Evolutionary conservation across 495 filamentous ascomycete species (phyloP).

Genomic region (Trichocladium uniseriatum): DNA sequence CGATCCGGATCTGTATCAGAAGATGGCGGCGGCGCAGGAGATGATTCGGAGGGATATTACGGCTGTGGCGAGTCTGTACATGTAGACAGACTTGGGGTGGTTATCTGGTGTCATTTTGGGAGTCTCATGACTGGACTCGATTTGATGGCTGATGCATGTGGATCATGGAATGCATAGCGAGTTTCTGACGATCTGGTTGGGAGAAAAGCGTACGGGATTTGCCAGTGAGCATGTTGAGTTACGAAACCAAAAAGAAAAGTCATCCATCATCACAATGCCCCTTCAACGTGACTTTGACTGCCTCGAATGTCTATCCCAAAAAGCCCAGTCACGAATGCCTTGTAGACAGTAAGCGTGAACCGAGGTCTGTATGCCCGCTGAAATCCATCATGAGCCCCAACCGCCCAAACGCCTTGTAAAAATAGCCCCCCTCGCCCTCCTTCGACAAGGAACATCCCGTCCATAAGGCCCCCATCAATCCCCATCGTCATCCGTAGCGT

Average conservation of each 20-base stretch:
- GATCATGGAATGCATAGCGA: neutral
- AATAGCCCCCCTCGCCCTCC: too few species aligned
- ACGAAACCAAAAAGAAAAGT: too few species aligned
- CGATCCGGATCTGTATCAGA: conserved; percentile 84
- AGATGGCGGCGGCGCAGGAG: conserved; percentile 96
- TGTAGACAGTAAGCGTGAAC: neutral
- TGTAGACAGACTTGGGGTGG: conserved; percentile 33
- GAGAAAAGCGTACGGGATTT: too few species aligned
- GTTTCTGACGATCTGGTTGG: neutral
- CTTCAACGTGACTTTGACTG: neutral
- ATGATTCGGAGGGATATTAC: conserved; percentile 94
- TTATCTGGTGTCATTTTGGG: too few species aligned
- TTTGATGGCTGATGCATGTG: neutral
- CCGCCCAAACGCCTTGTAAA: conserved; percentile 1
- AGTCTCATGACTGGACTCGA: too few species aligned
- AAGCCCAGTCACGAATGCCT: neutral
- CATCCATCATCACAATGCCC: too few species aligned
- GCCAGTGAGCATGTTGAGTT: too few species aligned
- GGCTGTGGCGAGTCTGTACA: conserved; percentile 78
- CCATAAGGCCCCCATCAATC: too few species aligned
- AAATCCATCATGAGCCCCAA: neutral
- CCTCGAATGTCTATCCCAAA: conserved; percentile 1
- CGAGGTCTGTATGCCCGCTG: neutral
- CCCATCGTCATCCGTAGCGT: neutral
- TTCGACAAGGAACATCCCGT: too few species aligned